Percentiles rank a stretch among this genome's conserved stretches.
phyloP scores from a whole-genome alignment of 306 rosid species.

The Erythrophleum fordii region DNA sequence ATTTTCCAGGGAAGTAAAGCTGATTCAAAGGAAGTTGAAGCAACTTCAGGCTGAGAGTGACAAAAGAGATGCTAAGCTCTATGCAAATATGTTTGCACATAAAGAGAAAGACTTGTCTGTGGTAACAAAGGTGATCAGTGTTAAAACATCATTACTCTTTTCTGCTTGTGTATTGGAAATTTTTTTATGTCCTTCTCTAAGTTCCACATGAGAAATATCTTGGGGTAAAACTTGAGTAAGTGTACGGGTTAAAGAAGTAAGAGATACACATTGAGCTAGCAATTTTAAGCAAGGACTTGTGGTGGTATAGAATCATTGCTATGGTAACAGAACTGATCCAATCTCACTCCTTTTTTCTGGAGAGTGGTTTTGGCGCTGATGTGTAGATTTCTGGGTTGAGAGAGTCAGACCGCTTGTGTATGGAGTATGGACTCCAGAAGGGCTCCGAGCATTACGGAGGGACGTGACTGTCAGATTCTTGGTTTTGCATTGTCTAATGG shows the following conservation, averaged over 20 bases:
- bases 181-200: conserved; percentile 1
- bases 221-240: not conserved
- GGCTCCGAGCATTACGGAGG: not conserved
- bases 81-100: conserved; percentile 57
- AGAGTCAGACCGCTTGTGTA: not conserved
- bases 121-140: conserved; percentile 52
- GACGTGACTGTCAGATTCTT: not conserved
- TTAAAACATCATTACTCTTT: conserved; percentile 9
- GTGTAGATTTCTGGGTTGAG: not conserved
- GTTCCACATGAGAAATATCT: not conserved
- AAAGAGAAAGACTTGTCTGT: conserved; percentile 33
- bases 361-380: not conserved
- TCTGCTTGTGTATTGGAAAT: not conserved
- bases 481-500: not conserved
- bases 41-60: conserved; percentile 62
- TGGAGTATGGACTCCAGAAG: not conserved
- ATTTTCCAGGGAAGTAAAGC: conserved; percentile 60
- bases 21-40: conserved; percentile 64
- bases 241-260: not conserved
- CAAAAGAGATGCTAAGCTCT: conserved; percentile 69
- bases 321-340: not conserved
- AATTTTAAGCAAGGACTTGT: not conserved
- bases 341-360: not conserved
- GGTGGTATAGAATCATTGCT: not conserved
- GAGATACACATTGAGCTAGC: not conserved